Evolutionary conservation across 2,329 filamentous ascomycete genomes (phyloP).

Genomic region (Apiospora rasikravindrae): DNA sequence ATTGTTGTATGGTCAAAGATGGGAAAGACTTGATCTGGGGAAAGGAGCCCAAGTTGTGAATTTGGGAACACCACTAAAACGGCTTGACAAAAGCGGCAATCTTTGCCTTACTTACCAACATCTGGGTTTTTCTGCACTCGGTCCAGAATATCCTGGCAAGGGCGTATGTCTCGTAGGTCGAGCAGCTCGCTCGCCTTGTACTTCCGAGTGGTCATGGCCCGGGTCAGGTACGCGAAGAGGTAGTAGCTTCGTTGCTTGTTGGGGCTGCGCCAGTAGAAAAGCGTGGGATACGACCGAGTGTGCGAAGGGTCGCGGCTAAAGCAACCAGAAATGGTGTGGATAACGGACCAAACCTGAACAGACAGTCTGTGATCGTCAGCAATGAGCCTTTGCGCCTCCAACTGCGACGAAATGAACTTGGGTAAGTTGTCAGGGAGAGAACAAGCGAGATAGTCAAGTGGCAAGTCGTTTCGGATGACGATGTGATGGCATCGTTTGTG

Average conservation of each 20-base stretch:
- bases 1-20: neutral
- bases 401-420: constrained; percentile 47
- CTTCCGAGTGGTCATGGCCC: constrained; percentile 48
- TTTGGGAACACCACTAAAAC: neutral
- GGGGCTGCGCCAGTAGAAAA: constrained; percentile 46
- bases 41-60: neutral
- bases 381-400: constrained; percentile 44
- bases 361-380: constrained; percentile 39
- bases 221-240: constrained; percentile 46
- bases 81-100: neutral
- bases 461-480: constrained; percentile 17
- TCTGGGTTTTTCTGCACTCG: constrained; percentile 41
- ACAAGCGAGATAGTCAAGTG: neutral
- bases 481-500: constrained; percentile 25
- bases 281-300: constrained; percentile 39
- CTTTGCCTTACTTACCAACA: constrained; percentile 43
- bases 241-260: constrained; percentile 44
- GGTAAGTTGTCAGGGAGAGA: constrained; percentile 32
- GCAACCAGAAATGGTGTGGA: constrained; percentile 33
- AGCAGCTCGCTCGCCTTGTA: constrained; percentile 55
- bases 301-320: constrained; percentile 27
- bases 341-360: constrained; percentile 37
- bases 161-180: constrained; percentile 38
- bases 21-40: neutral
- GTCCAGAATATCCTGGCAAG: constrained; percentile 23